Evolutionary conservation across 495 filamentous ascomycete species (phyloP), one percentile per base, ranked within the genome.

Genomic region (Tetracladium marchalianum): DNA sequence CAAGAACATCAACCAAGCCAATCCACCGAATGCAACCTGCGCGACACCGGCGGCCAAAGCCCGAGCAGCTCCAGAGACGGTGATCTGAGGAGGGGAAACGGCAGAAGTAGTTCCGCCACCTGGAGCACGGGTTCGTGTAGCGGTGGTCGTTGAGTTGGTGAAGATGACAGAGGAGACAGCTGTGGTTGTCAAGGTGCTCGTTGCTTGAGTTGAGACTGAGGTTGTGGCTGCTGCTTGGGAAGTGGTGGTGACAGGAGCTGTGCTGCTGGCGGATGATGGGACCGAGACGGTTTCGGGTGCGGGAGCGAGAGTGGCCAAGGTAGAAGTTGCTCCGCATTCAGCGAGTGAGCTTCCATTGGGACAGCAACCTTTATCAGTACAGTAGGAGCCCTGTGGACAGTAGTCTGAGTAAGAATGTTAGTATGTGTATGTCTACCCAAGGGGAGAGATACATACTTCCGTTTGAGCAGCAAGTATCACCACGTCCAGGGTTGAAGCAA

Each of bases 381-480:
- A 36, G 18, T 36, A 46, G 12, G 35, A 46, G 22, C 35, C 35
- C 31, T 11, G n/a, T 11, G 32, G 33, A 32, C 43, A 45, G 43
- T 45, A 45, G 17, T 37, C 43, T 45, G 34, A 24, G 34, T 16
- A 16, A 24, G 13, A 12, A 35, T 27, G 13, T 24, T 36, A 45
- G 32, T 37, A 15, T 36, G 5, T 18, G 0, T 19, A 11, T 10
- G 36, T 8, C 4, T 35, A 12, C 5, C 3, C 2, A n/a, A 36
- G 13, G 2, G 12, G 31, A 19, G 43, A 36, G 31, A 27, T 27
- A 27, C 43, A 16, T 11, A 45, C 43, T n/a, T 45, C 43, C 43
- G 32, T 45, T 18, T 7, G 43, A 45, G 33, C 43, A 45, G 33
- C 43, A 45, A 11, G 13, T 10, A 13, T 45, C 43, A 19, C 43